Conservation (phyloP, 352 stramenopile genomes). For the Halophytophthora batemanensis region DNA sequence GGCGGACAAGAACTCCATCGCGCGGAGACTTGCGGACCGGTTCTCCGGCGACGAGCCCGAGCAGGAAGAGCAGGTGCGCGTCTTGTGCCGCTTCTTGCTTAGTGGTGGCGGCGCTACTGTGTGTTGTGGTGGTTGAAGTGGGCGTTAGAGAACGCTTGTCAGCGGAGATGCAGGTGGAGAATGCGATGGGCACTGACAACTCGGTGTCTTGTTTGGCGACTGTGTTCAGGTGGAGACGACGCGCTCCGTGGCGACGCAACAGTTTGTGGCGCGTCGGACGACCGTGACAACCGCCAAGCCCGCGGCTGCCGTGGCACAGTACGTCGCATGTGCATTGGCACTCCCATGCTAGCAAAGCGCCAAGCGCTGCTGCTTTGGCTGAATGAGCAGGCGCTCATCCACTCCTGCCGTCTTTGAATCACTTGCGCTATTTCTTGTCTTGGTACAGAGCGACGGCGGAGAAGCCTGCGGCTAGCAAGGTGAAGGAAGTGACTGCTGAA, state of each 20-base stretch:
- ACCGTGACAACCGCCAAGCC: conserved; percentile 19
- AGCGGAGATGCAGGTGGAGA: too few species aligned
- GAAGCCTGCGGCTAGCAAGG: conserved; percentile 3
- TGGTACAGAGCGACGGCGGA: background rate
- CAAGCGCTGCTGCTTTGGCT: too few species aligned
- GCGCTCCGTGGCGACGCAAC: conserved; percentile 22
- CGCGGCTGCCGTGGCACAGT: conserved; percentile 9
- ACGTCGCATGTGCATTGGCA: background rate
- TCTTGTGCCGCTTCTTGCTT: background rate
- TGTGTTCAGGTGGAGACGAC: conserved; percentile 11
- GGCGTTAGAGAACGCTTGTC: too few species aligned
- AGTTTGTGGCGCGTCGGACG: conserved; percentile 27
- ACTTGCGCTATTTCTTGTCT: background rate
- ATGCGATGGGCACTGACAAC: too few species aligned
- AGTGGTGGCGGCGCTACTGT: too few species aligned
- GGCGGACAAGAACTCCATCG: conserved; percentile 34
- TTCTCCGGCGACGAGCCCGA: conserved; percentile 38
- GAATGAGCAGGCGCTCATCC: too few species aligned
- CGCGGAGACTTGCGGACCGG: conserved; percentile 36
- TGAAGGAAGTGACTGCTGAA: conserved; percentile 12
- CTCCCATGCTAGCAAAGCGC: too few species aligned
- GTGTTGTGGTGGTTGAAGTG: too few species aligned
- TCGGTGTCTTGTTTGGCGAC: background rate
- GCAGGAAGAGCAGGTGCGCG: conserved; percentile 17
- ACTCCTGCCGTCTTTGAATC: background rate